Percentiles rank a stretch among this genome's conserved stretches.
phyloP scores from a whole-genome alignment of 805 yeast species.

The Candida bentonensis region DNA sequence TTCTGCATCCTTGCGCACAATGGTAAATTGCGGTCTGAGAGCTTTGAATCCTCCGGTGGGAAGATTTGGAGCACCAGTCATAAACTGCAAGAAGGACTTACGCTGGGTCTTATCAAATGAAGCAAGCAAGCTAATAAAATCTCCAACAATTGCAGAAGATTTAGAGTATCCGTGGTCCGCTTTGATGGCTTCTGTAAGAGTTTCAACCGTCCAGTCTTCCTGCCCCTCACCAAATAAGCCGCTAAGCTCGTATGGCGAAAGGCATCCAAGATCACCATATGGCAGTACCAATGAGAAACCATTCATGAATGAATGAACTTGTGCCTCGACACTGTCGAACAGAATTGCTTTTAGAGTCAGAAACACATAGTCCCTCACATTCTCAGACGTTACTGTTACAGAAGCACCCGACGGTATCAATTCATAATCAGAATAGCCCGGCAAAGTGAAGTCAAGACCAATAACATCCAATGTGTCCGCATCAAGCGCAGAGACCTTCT shows the following conservation, averaged over 20 bases:
- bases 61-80: constrained; percentile 85
- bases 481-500: constrained; percentile 14
- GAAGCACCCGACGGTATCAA: constrained; percentile 44
- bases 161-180: constrained; percentile 85
- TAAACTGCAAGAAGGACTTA: constrained; percentile 65
- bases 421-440: constrained; percentile 56
- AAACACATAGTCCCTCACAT: constrained; percentile 44
- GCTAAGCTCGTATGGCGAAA: constrained; percentile 61
- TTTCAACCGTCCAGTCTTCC: constrained; percentile 64
- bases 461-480: constrained; percentile 38
- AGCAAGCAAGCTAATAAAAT: constrained; percentile 48
- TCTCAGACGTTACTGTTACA: constrained; percentile 33
- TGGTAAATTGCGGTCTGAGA: constrained; percentile 69
- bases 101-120: constrained; percentile 41
- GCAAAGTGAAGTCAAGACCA: constrained; percentile 53
- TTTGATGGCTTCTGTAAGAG: constrained; percentile 44
- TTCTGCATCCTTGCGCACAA: constrained; percentile 66
- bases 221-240: constrained; percentile 60
- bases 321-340: constrained; percentile 48
- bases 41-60: constrained; percentile 91
- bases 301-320: constrained; percentile 51
- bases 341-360: constrained; percentile 44
- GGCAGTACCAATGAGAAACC: constrained; percentile 85
- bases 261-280: constrained; percentile 50
- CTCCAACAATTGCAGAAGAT: constrained; percentile 50